A percentile compares a stretch with the other conserved stretches of the same genome.
phyloP scores from a whole-genome alignment of 768 basidiomycete species.

The Tricholoma hemisulphureum region DNA sequence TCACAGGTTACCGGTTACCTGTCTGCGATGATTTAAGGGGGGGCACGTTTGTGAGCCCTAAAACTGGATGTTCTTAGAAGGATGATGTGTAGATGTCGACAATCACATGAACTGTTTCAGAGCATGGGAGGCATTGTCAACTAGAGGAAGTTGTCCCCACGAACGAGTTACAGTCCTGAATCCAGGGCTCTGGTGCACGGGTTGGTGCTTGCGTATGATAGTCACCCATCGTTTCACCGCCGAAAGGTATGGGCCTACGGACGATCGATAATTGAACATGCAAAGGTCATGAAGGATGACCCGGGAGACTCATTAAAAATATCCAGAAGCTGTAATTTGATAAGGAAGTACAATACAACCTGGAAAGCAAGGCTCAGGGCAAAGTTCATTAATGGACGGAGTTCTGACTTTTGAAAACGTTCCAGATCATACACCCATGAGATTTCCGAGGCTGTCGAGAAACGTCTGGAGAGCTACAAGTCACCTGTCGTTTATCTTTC shows the following conservation, averaged over 20 bases:
- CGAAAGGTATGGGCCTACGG: background rate
- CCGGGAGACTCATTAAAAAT: background rate
- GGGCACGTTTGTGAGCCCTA: background rate
- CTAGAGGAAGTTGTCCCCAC: too few relatives aligned
- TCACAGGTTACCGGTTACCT: too few relatives aligned
- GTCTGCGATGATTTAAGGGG: background rate
- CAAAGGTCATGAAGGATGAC: constrained; percentile 3
- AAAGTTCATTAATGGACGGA: background rate
- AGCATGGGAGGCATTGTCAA: too few relatives aligned
- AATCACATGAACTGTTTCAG: background rate
- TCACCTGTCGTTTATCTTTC: background rate
- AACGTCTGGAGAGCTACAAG: background rate
- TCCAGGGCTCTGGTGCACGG: too few relatives aligned
- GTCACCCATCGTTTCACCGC: background rate
- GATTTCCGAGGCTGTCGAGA: background rate
- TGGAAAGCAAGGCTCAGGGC: background rate
- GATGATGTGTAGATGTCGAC: background rate
- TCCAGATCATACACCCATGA: background rate
- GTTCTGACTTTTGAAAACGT: background rate
- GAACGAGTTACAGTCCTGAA: too few relatives aligned
- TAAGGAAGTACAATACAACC: background rate
- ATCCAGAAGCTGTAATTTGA: background rate
- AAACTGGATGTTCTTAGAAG: background rate
- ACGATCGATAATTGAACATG: background rate
- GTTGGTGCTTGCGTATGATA: too few relatives aligned